Conservation (phyloP, 352 stramenopile genomes). For the Thalassiosira mediterranea region DNA sequence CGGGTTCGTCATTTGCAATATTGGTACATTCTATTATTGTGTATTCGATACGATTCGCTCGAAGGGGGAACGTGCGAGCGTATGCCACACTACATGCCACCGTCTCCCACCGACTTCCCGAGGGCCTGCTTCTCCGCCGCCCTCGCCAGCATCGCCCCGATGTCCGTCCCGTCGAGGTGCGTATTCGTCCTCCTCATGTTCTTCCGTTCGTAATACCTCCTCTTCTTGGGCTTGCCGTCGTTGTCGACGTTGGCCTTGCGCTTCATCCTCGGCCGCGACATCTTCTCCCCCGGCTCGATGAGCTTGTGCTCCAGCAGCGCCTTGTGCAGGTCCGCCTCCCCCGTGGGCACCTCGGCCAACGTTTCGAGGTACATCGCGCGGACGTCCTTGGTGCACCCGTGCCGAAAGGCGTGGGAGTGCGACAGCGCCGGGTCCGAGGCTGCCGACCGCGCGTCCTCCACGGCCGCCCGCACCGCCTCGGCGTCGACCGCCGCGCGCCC, state of each 20-base stretch:
- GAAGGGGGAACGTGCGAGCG: too few species aligned
- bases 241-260: constrained; percentile 73
- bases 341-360: constrained; percentile 53
- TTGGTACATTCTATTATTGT: too few species aligned
- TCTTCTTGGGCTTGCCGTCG: constrained; percentile 82
- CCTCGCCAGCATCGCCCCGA: constrained; percentile 66
- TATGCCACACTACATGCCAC: constrained; percentile 73
- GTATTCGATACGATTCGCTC: too few species aligned
- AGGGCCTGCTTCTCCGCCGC: constrained; percentile 76
- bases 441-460: constrained; percentile 53
- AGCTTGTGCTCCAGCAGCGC: constrained; percentile 74
- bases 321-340: constrained; percentile 61
- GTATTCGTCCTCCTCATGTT: constrained; percentile 82
- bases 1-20: too few species aligned
- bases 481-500: constrained; percentile 9
- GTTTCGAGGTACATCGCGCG: constrained; percentile 75
- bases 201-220: constrained; percentile 83
- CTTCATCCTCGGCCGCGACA: constrained; percentile 68
- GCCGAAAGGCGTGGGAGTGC: constrained; percentile 69
- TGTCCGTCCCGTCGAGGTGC: constrained; percentile 78
- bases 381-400: constrained; percentile 82
- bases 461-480: constrained; percentile 46
- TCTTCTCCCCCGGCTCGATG: constrained; percentile 72
- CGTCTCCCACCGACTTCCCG: constrained; percentile 79
- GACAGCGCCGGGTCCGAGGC: constrained; percentile 65